A percentile compares a stretch with the other conserved stretches of the same genome.
phyloP scores from a whole-genome alignment of 2,329 filamentous ascomycete genomes.

The Lachnum nothofagi region DNA sequence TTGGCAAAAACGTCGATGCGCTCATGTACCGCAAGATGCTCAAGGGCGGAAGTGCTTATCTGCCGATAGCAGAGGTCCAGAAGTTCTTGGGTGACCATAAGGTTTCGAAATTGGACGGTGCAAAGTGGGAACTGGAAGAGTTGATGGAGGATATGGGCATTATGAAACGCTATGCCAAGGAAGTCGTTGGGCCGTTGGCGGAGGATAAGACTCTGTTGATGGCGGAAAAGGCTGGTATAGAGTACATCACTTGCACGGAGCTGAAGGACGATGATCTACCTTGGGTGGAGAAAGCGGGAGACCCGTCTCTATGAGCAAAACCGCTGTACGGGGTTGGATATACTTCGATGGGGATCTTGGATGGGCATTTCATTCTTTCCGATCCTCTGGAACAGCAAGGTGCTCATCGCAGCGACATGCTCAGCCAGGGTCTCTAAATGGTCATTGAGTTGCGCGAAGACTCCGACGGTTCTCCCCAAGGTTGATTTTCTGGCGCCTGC shows the following conservation, averaged over 20 bases:
- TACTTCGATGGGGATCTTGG: too few relatives aligned
- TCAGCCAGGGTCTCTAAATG: too few relatives aligned
- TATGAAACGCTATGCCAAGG: conserved; percentile 21
- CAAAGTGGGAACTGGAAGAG: conserved; percentile 4
- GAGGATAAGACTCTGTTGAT: conserved; percentile 23
- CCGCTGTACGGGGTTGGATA: too few relatives aligned
- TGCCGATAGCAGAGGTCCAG: conserved; percentile 9
- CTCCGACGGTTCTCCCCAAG: too few relatives aligned
- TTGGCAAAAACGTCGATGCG: not conserved
- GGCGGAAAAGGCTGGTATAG: conserved; percentile 15
- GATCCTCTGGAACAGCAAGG: too few relatives aligned
- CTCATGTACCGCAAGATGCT: conserved; percentile 20
- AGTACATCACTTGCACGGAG: conserved; percentile 24
- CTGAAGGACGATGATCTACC: conserved; percentile 22
- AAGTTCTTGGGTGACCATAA: not conserved
- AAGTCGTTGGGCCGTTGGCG: conserved; percentile 15
- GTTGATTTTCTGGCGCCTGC: too few relatives aligned
- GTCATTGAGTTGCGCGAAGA: too few relatives aligned
- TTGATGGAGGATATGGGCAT: conserved; percentile 16
- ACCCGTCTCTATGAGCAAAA: not conserved
- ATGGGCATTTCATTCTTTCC: too few relatives aligned
- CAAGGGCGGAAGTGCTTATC: conserved; percentile 22
- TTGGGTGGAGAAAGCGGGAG: conserved; percentile 5
- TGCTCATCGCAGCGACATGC: too few relatives aligned
- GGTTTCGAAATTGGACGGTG: not conserved